A percentile compares a stretch with the other conserved stretches of the same genome.
Conservation (phyloP, 2,329 filamentous ascomycete species). For the Fusarium tupiense region DNA sequence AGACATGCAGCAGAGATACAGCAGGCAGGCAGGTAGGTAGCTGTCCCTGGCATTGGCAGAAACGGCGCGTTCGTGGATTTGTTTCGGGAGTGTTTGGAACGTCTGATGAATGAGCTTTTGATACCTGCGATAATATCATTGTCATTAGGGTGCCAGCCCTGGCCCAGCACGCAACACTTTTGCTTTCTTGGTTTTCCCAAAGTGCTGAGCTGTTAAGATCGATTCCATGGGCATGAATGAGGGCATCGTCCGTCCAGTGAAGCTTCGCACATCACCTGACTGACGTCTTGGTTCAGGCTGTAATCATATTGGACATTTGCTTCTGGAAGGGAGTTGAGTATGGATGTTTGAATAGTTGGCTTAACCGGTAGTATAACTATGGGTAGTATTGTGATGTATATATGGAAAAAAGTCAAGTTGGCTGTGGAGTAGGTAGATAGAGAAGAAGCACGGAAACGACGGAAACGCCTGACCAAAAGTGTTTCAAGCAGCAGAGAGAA, state of each 20-base stretch:
- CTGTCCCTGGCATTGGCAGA: constrained; percentile 10
- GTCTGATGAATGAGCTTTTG: constrained; percentile 38
- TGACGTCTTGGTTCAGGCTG: neutral
- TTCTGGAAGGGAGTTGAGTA: neutral
- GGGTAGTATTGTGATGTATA: neutral
- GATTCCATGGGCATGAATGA: neutral
- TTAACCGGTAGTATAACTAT: neutral
- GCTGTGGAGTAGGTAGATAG: neutral
- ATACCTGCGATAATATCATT: constrained; percentile 44
- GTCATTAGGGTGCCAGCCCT: constrained; percentile 5
- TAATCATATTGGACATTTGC: neutral
- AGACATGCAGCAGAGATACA: constrained; percentile 21
- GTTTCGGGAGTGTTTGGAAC: constrained; percentile 28
- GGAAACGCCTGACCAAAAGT: neutral
- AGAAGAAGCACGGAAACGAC: neutral
- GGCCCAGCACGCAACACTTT: neutral
- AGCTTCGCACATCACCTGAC: neutral
- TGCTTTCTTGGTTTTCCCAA: neutral
- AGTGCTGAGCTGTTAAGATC: neutral
- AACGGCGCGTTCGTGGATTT: constrained; percentile 28
- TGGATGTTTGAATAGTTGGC: neutral
- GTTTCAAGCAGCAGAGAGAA: constrained; percentile 12
- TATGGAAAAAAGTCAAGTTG: neutral
- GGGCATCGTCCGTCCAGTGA: neutral
- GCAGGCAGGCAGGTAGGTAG: constrained; percentile 1